Conservation (phyloP, 345 rosid genomes). For the Pistacia atlantica region DNA sequence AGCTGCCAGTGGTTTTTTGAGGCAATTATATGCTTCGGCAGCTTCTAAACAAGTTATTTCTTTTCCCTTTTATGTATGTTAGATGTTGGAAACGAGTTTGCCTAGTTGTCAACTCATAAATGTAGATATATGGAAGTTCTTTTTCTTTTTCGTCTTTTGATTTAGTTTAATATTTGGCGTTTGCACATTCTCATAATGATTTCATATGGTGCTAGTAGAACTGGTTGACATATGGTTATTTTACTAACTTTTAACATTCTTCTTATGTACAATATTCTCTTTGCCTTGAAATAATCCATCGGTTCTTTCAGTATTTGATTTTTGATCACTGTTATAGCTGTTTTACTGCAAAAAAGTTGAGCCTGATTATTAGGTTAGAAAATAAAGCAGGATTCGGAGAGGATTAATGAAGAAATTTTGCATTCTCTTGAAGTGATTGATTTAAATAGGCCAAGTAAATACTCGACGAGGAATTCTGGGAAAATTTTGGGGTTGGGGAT, state of each 20-base stretch:
- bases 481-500: too few relatives aligned
- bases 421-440: too few relatives aligned
- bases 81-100: conserved; percentile 18
- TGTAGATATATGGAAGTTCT: conserved; percentile 31
- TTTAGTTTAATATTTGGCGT: conserved; percentile 1
- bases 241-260: background rate
- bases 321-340: too few relatives aligned
- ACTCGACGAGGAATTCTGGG: too few relatives aligned
- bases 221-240: background rate
- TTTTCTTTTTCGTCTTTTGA: background rate
- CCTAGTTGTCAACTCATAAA: conserved; percentile 19
- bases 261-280: background rate
- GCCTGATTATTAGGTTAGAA: too few relatives aligned
- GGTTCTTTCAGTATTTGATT: too few relatives aligned
- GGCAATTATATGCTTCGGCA: conserved; percentile 15
- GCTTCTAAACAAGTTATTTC: conserved; percentile 12
- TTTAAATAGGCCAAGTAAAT: too few relatives aligned
- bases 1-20: conserved; percentile 1
- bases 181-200: background rate
- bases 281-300: background rate
- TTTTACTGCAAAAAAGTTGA: too few relatives aligned
- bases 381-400: too few relatives aligned
- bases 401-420: too few relatives aligned
- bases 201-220: background rate
- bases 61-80: conserved; percentile 18